A percentile compares a stretch with the other conserved stretches of the same genome.
Conservation (phyloP, 2,329 filamentous ascomycete genomes). For the Penicillium sclerotiorum region DNA sequence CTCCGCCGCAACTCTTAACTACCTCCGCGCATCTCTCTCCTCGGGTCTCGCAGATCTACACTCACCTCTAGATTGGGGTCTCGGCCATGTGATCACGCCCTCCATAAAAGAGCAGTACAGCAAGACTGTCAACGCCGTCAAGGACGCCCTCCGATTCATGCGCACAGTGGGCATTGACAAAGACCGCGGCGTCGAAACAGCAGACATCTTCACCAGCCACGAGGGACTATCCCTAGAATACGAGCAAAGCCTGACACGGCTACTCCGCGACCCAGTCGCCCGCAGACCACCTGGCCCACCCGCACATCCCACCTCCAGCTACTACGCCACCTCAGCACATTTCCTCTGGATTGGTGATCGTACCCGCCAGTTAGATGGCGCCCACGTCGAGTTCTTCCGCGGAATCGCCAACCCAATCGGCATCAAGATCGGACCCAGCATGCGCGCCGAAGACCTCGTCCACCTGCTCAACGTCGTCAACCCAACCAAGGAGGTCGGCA, state of each 20-base stretch:
- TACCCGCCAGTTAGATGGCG: constrained; percentile 88
- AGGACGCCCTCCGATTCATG: constrained; percentile 92
- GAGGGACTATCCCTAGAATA: constrained; percentile 94
- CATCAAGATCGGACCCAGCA: constrained; percentile 91
- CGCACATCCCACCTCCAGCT: constrained; percentile 49
- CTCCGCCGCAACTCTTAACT: constrained; percentile 92
- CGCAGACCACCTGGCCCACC: constrained; percentile 12
- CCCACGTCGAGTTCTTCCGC: constrained; percentile 96
- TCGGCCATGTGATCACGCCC: constrained; percentile 86
- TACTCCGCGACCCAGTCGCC: constrained; percentile 63
- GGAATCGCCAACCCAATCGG: constrained; percentile 95
- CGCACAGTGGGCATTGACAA: constrained; percentile 88
- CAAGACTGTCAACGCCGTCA: constrained; percentile 80
- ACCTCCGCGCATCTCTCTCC: constrained; percentile 78
- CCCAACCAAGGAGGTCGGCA: constrained; percentile 77
- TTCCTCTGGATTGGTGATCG: constrained; percentile 99
- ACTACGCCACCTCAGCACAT: constrained; percentile 93
- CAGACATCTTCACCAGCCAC: constrained; percentile 94
- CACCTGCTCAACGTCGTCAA: constrained; percentile 83
- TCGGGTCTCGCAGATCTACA: constrained; percentile 93
- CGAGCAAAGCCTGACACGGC: constrained; percentile 81
- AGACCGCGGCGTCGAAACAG: constrained; percentile 80
- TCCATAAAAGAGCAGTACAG: constrained; percentile 84
- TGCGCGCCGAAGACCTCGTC: constrained; percentile 74
- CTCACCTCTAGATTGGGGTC: constrained; percentile 89